Evolutionary conservation across 257 asterid genomes (phyloP).

Genomic region (Orobanche coerulescens): DNA sequence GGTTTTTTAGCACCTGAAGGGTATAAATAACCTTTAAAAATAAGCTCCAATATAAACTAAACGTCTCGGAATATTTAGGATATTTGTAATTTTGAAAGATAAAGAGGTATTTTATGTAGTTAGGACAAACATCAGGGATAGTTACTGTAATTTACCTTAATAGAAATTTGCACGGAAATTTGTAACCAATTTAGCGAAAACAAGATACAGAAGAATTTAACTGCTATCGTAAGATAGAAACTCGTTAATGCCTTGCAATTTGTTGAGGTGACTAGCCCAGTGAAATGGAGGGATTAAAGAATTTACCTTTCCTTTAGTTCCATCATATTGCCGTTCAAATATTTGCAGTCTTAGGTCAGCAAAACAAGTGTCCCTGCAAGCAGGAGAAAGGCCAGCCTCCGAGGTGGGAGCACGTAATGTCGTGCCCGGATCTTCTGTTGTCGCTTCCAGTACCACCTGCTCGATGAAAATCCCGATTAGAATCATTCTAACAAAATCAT

Average conservation of each 20-base stretch:
- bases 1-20: too few relatives aligned
- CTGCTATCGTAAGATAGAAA: neutral
- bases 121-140: neutral
- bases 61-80: too few relatives aligned
- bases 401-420: slow-evolving; percentile 92
- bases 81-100: neutral
- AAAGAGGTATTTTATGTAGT: neutral
- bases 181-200: too few relatives aligned
- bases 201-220: too few relatives aligned
- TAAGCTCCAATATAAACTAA: too few relatives aligned
- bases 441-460: slow-evolving; percentile 81
- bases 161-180: too few relatives aligned
- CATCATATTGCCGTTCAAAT: slow-evolving; percentile 57
- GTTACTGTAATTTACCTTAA: neutral
- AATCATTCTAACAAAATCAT: neutral
- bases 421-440: slow-evolving; percentile 65
- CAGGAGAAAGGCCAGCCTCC: slow-evolving; percentile 83
- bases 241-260: neutral
- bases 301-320: slow-evolving; percentile 72
- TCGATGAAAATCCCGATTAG: slow-evolving; percentile 9
- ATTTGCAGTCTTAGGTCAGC: slow-evolving; percentile 56
- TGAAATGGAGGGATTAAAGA: neutral
- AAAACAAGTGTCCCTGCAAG: slow-evolving; percentile 80
- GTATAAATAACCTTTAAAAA: too few relatives aligned
- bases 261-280: neutral